Base-by-base conservation (phyloP, 2,329 filamentous ascomycete genomes). In the Xylariaceae sp. region DNA sequence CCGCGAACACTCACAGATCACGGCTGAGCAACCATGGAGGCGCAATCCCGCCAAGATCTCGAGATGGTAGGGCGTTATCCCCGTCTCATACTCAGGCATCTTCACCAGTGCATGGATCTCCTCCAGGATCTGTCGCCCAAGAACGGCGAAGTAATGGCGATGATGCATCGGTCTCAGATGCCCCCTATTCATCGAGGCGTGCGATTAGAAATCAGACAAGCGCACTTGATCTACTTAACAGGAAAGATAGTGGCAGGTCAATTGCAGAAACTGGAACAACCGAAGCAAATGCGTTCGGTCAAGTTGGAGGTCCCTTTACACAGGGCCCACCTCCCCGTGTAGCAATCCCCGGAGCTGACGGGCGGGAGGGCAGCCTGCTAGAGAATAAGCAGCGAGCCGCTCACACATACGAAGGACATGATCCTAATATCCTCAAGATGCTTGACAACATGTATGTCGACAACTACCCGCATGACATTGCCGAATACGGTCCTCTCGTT, bases 331-430 rank as follows among this genome's bases (percentile, higher is more conserved):
- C 67, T 41, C 45, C 71, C 33, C 74, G 67, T 56, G 65, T 74
- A 21, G 67, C 75, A 62, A 65, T 74, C 63, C 65, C 69, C 11
- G 68, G 74, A 3, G 58, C 64, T 2, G 67, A 71, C 51, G 59
- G 67, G 17, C 70, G 69, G 9, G 64, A 69, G 12, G 66, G 72
- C 9, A 70, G 72, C 29, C 54, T 28, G 26, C 65, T 75, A 3
- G 73, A 71, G 3, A 73, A 76, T 12, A 81, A 80, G 34, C 84
- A 84, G 60, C 82, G 81, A 56, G 82, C 84, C 3, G 87, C 87
- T 36, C 94, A 98, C 74, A 92, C 90, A 2, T 98, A 99, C 70
- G 83, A 86, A 40, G 95, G 95, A 1, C 92, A 90, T 55, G 86
- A 90, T 59, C 87, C 87, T 3, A 86, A 77, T 65, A 85, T 90